A percentile compares a stretch with the other conserved stretches of the same genome.
phyloP scores from a whole-genome alignment of 495 filamentous ascomycete species.

The Penicillium flavigenum region DNA sequence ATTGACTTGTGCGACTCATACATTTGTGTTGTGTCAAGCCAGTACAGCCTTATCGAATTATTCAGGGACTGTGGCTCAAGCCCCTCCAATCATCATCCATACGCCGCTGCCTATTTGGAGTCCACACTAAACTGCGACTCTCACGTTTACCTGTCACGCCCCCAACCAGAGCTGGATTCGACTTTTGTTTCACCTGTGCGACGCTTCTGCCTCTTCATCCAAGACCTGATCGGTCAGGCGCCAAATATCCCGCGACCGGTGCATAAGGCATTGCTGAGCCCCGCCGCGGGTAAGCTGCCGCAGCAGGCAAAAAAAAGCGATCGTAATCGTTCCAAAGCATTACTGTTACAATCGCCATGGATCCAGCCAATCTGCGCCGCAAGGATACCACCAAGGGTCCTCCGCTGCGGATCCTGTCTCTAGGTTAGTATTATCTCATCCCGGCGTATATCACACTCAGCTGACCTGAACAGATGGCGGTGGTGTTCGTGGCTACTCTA shows the following conservation, averaged over 20 bases:
- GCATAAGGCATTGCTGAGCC: slow-evolving; percentile 34
- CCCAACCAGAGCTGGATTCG: slow-evolving; percentile 11
- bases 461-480: slow-evolving; percentile 71
- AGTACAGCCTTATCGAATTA: slow-evolving; percentile 13
- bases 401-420: slow-evolving; percentile 83
- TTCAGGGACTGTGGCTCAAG: slow-evolving; percentile 15
- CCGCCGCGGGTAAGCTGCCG: slow-evolving; percentile 32
- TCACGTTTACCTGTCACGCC: slow-evolving; percentile 19
- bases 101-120: slow-evolving; percentile 29
- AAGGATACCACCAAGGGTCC: slow-evolving; percentile 95
- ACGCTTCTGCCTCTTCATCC: slow-evolving; percentile 12
- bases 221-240: slow-evolving; percentile 28
- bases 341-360: slow-evolving; percentile 27
- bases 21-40: background rate
- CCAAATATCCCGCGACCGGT: slow-evolving; percentile 23
- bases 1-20: background rate
- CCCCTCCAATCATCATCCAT: slow-evolving; percentile 13
- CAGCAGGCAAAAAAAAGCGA: slow-evolving; percentile 22
- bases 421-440: slow-evolving; percentile 54
- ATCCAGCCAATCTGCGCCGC: slow-evolving; percentile 53
- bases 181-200: slow-evolving; percentile 18
- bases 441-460: slow-evolving; percentile 4
- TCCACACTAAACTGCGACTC: slow-evolving; percentile 5
- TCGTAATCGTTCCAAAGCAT: slow-evolving; percentile 15
- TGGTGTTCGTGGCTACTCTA: slow-evolving; percentile 94